These are phyloP conservation scores for Drosera capensis DNA, from an alignment of 148 eudicot genomes.

Conservation along the genomic window DNA sequence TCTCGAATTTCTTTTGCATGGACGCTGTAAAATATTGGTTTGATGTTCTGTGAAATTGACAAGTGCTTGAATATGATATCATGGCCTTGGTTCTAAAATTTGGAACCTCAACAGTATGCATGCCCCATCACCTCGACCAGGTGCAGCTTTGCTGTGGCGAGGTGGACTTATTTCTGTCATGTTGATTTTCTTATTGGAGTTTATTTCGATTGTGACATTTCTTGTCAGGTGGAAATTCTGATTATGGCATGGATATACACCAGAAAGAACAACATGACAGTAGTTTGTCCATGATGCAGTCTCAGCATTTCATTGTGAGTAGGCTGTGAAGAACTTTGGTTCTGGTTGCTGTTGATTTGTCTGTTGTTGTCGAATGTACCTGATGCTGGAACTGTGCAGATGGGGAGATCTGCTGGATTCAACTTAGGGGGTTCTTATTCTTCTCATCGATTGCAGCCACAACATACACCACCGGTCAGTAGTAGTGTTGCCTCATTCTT, in stretches of 20 bases:
- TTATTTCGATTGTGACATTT: not conserved
- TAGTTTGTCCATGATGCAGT: constrained; percentile 60
- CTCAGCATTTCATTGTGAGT: constrained; percentile 74
- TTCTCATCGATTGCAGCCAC: constrained; percentile 69
- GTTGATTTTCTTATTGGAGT: not conserved
- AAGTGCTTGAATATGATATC: no score
- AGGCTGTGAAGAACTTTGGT: constrained; percentile 2
- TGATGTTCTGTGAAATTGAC: no score
- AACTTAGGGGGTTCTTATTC: constrained; percentile 71
- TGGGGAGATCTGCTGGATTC: constrained; percentile 90
- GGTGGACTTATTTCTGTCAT: not conserved
- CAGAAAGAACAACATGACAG: constrained; percentile 85
- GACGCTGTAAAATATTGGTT: no score
- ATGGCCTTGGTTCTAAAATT: no score
- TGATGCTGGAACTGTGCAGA: constrained; percentile 18
- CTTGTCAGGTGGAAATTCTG: constrained; percentile 63
- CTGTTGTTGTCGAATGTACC: not conserved
- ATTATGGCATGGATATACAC: constrained; percentile 71
- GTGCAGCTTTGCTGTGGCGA: no score
- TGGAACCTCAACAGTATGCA: no score
- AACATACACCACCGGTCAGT: constrained; percentile 56
- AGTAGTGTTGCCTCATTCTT: constrained; percentile 34
- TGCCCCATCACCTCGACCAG: no score
- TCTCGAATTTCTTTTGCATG: no score
- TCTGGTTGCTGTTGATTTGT: not conserved